Percentiles rank a stretch among this genome's conserved stretches.
Evolutionary conservation across 257 asterid species (phyloP).

Genomic region (Scutellaria minor): DNA sequence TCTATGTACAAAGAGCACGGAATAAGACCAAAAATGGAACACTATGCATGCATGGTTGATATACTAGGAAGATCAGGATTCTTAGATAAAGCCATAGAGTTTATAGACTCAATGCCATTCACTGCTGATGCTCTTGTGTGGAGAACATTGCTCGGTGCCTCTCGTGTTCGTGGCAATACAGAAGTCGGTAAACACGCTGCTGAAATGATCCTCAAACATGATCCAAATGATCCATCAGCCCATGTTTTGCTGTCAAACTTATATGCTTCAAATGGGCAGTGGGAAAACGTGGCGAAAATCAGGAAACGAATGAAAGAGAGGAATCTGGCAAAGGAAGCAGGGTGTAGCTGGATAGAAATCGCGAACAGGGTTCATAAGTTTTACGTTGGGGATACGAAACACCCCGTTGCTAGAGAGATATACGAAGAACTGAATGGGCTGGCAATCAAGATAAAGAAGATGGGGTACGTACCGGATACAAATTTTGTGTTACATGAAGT

Average conservation of each 20-base stretch:
- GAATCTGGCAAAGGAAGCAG: constrained; percentile 82
- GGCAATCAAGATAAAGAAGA: constrained; percentile 52
- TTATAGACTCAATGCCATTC: constrained; percentile 72
- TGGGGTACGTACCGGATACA: constrained; percentile 80
- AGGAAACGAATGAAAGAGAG: constrained; percentile 75
- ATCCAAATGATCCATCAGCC: constrained; percentile 81
- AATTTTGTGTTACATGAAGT: constrained; percentile 81
- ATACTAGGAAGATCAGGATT: constrained; percentile 70
- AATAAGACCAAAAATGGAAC: constrained; percentile 84
- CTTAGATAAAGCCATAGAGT: constrained; percentile 59
- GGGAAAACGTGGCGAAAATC: constrained; percentile 63
- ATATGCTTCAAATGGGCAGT: constrained; percentile 72
- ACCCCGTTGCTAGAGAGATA: constrained; percentile 70
- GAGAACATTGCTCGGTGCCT: constrained; percentile 94
- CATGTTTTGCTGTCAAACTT: constrained; percentile 75
- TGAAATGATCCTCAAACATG: constrained; percentile 66
- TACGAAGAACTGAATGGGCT: constrained; percentile 58
- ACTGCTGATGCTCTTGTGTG: constrained; percentile 74
- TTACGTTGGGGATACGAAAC: constrained; percentile 82
- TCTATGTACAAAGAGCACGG: constrained; percentile 64
- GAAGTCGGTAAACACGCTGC: constrained; percentile 75
- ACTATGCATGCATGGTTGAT: constrained; percentile 93
- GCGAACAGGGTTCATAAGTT: constrained; percentile 76
- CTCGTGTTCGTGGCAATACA: constrained; percentile 64
- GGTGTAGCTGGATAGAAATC: constrained; percentile 95